Base-by-base conservation (phyloP, 2,329 filamentous ascomycete genomes). In the Gnomoniopsis smithogilvyi region DNA sequence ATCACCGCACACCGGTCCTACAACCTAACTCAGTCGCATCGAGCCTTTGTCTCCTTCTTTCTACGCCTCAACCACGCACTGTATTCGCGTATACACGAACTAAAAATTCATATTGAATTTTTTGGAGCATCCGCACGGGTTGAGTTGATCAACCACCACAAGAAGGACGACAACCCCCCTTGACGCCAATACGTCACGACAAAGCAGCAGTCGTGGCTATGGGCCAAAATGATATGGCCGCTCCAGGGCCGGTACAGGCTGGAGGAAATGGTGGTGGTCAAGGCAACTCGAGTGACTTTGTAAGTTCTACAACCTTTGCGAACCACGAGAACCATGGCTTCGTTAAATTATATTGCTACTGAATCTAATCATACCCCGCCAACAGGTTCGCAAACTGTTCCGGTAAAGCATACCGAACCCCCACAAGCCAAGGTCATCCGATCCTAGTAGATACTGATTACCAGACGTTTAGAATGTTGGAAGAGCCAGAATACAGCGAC, bases 271-370 rank as follows among this genome's bases (percentile, higher is more conserved):
- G 15, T 19, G 38, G 51, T 26, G 26, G 26, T 8, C 26, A 30
- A n/a, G 95, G 90, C 76, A 96, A 91, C 79, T 96, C 92, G 63
- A 96, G 92, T 82, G 92, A 96, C 79, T 96, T 96, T 83, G 92
- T 96, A 80, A 81, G 90, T 89, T 48, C 55, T 53, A 49, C 33
- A 61, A 67, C 64, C 51, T n/a, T 24, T 43, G 30, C 50, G 33
- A 19, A 11, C 36, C 33, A 48, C 12, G 2, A n/a, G 22, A 41
- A n/a, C 10, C 51, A 30, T 71, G 19, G 46, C 22, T 34, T 15
- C 2, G 11, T 6, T 17, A 41, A 33, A 33, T 19, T 30, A 30
- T 8, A 30, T 30, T 30, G 26, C 26, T 4, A 30, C 17, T 19
- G 36, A 45, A 22, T 22, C 55, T 52, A 15, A 51, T 53, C 8